Conservation (phyloP, 2,329 filamentous ascomycete species). For the Aspergillus sp. region DNA sequence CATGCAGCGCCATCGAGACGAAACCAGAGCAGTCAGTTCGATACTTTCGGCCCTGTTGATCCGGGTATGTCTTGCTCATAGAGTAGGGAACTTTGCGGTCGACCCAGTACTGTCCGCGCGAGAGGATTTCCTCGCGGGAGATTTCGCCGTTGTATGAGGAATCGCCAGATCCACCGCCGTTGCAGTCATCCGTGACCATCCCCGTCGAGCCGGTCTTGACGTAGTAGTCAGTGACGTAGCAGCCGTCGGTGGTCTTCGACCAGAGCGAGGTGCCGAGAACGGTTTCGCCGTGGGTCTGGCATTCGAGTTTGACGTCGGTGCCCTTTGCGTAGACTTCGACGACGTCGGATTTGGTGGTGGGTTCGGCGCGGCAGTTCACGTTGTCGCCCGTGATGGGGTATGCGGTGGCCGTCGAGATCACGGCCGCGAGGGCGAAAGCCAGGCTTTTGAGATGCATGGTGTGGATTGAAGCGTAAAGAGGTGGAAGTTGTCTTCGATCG, state of each 20-base stretch:
- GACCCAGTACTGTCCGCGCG: slow-evolving; percentile 18
- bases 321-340: neutral
- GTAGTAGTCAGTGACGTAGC: slow-evolving; percentile 34
- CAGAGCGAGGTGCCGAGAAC: slow-evolving; percentile 28
- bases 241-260: slow-evolving; percentile 32
- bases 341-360: neutral
- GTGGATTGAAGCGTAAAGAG: neutral
- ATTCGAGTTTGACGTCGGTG: neutral
- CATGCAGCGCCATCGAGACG: slow-evolving; percentile 21
- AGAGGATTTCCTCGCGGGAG: slow-evolving; percentile 22
- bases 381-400: neutral
- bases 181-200: slow-evolving; percentile 23
- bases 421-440: neutral
- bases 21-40: slow-evolving; percentile 22
- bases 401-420: neutral
- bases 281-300: slow-evolving; percentile 23
- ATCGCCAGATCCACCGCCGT: slow-evolving; percentile 13
- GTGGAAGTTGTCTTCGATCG: neutral
- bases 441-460: neutral
- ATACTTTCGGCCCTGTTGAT: slow-evolving; percentile 17
- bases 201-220: slow-evolving; percentile 28
- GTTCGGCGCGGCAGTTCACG: neutral
- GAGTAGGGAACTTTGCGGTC: neutral
- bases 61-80: neutral
- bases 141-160: slow-evolving; percentile 23